Evolutionary conservation across 129 eudicot species (phyloP).

Genomic region (Pseudognaphalium luteoalbum): DNA sequence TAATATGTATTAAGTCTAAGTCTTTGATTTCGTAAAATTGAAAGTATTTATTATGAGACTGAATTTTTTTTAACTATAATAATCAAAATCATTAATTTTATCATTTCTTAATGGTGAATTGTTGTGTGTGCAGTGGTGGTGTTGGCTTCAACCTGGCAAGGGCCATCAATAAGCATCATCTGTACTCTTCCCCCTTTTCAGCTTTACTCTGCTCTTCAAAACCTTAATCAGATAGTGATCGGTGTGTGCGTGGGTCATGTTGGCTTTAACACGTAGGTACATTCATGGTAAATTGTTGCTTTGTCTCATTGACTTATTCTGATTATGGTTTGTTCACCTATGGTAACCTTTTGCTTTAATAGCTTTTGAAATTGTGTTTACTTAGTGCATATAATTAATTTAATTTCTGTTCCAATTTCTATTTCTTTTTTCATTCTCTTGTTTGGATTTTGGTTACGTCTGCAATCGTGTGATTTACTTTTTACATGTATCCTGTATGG

Average conservation of each 20-base stretch:
- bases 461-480: background rate
- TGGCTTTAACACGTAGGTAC: slow-evolving; percentile 32
- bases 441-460: slow-evolving; percentile 15
- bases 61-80: too few relatives aligned
- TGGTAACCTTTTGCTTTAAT: background rate
- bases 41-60: too few relatives aligned
- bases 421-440: too few relatives aligned
- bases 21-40: too few relatives aligned
- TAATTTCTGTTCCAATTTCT: background rate
- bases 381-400: background rate
- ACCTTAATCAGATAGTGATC: background rate
- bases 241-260: slow-evolving; percentile 22
- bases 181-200: background rate
- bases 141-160: background rate
- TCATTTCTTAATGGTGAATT: background rate
- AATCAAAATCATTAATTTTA: too few relatives aligned
- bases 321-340: slow-evolving; percentile 2
- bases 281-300: slow-evolving; percentile 20
- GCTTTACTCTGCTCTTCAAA: background rate
- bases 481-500: too few relatives aligned
- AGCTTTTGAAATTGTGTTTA: slow-evolving; percentile 20
- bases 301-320: background rate
- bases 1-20: too few relatives aligned
- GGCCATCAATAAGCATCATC: background rate
- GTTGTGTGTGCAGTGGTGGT: background rate